phyloP scores from a whole-genome alignment of 805 yeast species.

The Candida dajiaensis region DNA sequence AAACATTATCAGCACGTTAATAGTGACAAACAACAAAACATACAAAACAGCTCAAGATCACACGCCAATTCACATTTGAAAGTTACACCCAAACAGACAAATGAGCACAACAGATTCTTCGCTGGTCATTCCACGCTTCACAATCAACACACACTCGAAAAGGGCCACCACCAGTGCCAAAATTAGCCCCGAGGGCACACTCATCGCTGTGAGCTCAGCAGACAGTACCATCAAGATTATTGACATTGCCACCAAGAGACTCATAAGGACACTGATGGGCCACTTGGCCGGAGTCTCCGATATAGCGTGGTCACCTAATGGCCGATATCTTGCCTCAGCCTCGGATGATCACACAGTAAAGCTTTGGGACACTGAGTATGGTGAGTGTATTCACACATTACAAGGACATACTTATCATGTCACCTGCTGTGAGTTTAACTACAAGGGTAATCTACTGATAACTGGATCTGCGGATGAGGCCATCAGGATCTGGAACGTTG shows the following conservation, averaged over 20 bases:
- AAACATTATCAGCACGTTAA: neutral
- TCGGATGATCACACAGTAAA: conserved; percentile 81
- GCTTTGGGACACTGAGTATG: conserved; percentile 57
- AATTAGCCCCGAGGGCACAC: conserved; percentile 55
- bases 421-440: conserved; percentile 61
- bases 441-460: conserved; percentile 70
- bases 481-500: conserved; percentile 83
- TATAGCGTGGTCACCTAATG: conserved; percentile 71
- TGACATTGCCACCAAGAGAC: conserved; percentile 35
- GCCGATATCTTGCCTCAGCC: conserved; percentile 69
- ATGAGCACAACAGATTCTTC: neutral
- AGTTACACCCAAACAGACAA: too few species aligned
- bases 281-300: conserved; percentile 73
- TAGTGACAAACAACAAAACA: neutral
- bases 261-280: conserved; percentile 36
- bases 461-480: conserved; percentile 90
- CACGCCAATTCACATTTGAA: too few species aligned
- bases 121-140: neutral
- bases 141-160: neutral
- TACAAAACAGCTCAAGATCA: too few species aligned
- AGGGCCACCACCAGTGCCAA: conserved; percentile 38
- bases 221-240: conserved; percentile 57
- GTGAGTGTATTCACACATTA: conserved; percentile 39
- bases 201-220: conserved; percentile 52
- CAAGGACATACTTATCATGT: conserved; percentile 82